Evolutionary conservation across 2,329 filamentous ascomycete genomes (phyloP), one percentile per base, ranked within the genome.

Genomic region (Trichoderma guizhouense): DNA sequence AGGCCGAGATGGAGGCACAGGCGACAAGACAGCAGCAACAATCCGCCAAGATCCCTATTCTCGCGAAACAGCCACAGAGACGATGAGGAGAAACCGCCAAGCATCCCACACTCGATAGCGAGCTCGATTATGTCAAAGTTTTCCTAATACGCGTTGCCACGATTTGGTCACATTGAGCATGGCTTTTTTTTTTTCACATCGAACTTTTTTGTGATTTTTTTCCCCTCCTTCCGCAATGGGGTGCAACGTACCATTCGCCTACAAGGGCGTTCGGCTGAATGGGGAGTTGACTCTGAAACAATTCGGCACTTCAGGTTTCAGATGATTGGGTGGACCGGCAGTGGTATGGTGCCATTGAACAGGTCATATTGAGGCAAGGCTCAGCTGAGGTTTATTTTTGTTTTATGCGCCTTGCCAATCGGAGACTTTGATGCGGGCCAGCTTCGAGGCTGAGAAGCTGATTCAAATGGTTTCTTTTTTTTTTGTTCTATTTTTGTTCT

Each of bases 31-130:
- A 62, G 58, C 39, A 39, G 11, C 39, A 32, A 39, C 39, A 32
- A 55, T 24, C 30, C 71, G 26, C 66, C 66, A 36, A 55, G 69
- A n/a, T 71, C 69, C 11, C 18, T 72, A 6, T 72, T 71, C n/a
- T 71, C 71, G 5, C 60, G 71, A 15, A 64, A 65, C 26, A 72
- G 71, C 21, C 28, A 43, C 30, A 58, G 61, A 30, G 71, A 72
- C 28, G 60, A 69, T 14, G 60, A 71, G 36, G 60, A 71, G 9
- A 72, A 57, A 14, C 15, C 26, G 39, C 32, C 47, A 39, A 64
- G 71, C 36, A 64, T 69, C 43, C 30, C 63, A 18, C 58, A 65
- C 12, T 72, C 71, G 24, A 39, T 72, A 36, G 70, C 63, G 14
- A 72, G 60, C 39, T 69, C 66, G 12, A 69, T 62, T 18, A 60